These are phyloP conservation scores for Lyophyllum semitale DNA, from an alignment of 768 basidiomycete genomes.

Conservation along the genomic window DNA sequence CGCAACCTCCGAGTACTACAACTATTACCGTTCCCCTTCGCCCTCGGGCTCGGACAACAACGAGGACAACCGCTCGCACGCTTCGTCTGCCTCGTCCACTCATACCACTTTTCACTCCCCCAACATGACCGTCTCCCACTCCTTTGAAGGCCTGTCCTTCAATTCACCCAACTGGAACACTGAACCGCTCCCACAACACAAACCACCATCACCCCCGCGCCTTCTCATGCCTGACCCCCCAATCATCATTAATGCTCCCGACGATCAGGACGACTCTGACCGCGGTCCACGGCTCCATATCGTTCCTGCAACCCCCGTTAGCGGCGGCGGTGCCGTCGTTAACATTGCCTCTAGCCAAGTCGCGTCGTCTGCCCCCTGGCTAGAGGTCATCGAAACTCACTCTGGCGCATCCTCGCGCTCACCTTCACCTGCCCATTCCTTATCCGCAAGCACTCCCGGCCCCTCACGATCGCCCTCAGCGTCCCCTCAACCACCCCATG, in stretches of 20 bases:
- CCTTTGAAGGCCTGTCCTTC: slow-evolving; percentile 66
- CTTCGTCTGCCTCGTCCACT: slow-evolving; percentile 70
- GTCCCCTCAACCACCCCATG: slow-evolving; percentile 14
- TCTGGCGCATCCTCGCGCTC: slow-evolving; percentile 19
- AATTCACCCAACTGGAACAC: slow-evolving; percentile 62
- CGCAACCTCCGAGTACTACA: slow-evolving; percentile 41
- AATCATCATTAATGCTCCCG: slow-evolving; percentile 60
- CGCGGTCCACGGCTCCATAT: slow-evolving; percentile 71
- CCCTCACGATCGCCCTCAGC: slow-evolving; percentile 26
- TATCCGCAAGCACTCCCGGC: slow-evolving; percentile 23
- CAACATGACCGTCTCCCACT: slow-evolving; percentile 55
- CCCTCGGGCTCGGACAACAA: slow-evolving; percentile 46
- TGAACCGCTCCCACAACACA: slow-evolving; percentile 41
- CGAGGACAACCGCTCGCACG: slow-evolving; percentile 54
- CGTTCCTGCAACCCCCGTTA: slow-evolving; percentile 82
- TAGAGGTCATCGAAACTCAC: slow-evolving; percentile 9
- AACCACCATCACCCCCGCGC: slow-evolving; percentile 60
- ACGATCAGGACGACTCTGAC: slow-evolving; percentile 49
- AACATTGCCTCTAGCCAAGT: slow-evolving; percentile 21
- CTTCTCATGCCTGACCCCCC: slow-evolving; percentile 56
- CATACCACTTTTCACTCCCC: slow-evolving; percentile 49
- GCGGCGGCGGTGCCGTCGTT: slow-evolving; percentile 53
- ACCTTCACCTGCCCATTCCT: slow-evolving; percentile 17
- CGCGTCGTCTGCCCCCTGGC: slow-evolving; percentile 10
- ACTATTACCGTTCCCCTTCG: slow-evolving; percentile 68